Percentiles rank a stretch among this genome's conserved stretches.
Conservation (phyloP, 2,329 filamentous ascomycete species). For the Diaporthe sp. region DNA sequence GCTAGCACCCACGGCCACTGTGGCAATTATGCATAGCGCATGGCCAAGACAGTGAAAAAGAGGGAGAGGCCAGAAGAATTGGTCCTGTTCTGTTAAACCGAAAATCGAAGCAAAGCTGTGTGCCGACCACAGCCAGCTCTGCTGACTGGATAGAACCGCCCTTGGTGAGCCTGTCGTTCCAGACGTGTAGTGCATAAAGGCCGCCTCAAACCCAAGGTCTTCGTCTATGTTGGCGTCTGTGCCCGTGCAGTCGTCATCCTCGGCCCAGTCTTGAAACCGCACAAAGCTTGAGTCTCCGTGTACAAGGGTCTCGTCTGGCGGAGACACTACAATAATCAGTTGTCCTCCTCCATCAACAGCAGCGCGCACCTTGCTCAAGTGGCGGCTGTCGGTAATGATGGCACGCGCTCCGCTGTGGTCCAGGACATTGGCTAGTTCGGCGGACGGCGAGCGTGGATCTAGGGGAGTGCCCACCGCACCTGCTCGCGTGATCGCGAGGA, state of each 20-base stretch:
- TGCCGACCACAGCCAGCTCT: conserved; percentile 19
- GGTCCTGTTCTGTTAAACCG: not conserved
- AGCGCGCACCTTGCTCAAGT: not conserved
- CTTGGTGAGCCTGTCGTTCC: conserved; percentile 26
- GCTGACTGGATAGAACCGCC: conserved; percentile 13
- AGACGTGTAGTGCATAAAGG: conserved; percentile 28
- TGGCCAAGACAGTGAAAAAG: conserved; percentile 20
- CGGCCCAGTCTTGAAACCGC: conserved; percentile 1
- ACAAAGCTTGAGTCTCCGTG: not conserved
- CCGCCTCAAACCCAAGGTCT: not conserved
- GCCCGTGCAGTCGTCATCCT: not conserved
- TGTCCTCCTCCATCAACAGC: not conserved
- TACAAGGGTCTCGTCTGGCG: not conserved
- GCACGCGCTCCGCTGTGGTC: conserved; percentile 2
- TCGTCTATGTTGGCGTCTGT: not conserved
- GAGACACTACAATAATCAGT: conserved; percentile 4
- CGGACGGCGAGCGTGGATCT: conserved; percentile 7
- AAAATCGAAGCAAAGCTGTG: not conserved
- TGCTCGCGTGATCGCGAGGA: conserved; percentile 20
- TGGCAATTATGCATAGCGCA: conserved; percentile 9
- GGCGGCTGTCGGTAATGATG: conserved; percentile 17
- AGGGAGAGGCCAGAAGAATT: conserved; percentile 22
- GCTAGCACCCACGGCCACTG: conserved; percentile 20
- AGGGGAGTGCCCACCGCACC: conserved; percentile 16
- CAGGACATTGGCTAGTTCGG: conserved; percentile 5